Evolutionary conservation across 306 rosid species (phyloP), one percentile per base, ranked within the genome.

Genomic region (Cucurbita pepo): DNA sequence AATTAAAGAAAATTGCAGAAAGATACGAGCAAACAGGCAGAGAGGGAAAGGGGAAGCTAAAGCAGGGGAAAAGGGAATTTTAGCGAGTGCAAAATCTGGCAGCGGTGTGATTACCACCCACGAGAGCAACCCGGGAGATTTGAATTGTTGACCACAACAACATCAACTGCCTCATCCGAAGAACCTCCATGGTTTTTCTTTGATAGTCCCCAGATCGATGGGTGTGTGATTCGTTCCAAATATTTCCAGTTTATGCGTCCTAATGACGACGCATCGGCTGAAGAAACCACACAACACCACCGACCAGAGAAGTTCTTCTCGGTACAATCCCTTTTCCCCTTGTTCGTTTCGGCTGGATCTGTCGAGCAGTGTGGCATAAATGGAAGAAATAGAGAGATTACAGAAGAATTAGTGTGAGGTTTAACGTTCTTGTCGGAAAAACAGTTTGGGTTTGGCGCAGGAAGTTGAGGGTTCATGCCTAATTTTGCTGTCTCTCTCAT

Each of bases 91-190:
- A 88, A 65, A 88, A 90, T 67, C 94, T 83, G 72, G 94, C 75
- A 34, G 94, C 82, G 41, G 94, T 86, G 84, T 90, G 96, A 75
- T 90, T 90, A 44, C 86, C 96, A 82, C 94, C 96, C 88, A 82
- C 82, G n/a, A 90, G 90, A 65, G 91, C 82, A 0, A 82, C 79
- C 75, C 91, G 83, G 47, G 73, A 78, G 82, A 75, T 81, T 72
- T 55, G 85, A 48, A 64, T 80, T 83, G 80, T 81, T 60, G 82
- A 79, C 79, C 88, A 88, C 0, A 84, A 47, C 41, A 83, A 75
- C 79, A 83, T 77, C 76, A 90, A 74, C 51, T 78, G 77, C 55
- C 58, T 88, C 73, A 75, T 45, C 58, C 93, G 82, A 79, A 79
- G 85, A 41, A 61, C 56, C 80, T 88, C 96, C 93, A 90, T 90